Percentiles rank a stretch among this genome's conserved stretches.
Evolutionary conservation across 2,329 filamentous ascomycete species (phyloP).

Genomic region (Domatiomyces catenatus): DNA sequence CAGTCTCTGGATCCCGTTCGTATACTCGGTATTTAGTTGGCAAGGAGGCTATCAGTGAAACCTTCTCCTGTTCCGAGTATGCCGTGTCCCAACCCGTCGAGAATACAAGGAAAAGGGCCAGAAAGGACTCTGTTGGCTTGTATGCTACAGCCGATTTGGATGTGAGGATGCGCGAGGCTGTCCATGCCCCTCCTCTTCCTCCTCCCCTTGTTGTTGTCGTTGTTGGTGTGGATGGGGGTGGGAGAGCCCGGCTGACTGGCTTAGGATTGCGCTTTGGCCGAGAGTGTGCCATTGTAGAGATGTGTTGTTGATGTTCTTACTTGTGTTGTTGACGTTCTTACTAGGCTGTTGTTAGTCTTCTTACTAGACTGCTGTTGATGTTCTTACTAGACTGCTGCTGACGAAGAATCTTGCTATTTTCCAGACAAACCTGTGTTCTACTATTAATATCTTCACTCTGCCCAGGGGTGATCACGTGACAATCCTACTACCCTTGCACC

Average conservation of each 20-base stretch:
- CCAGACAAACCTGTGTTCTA: neutral
- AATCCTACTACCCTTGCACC: too few species aligned
- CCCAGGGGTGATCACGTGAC: neutral
- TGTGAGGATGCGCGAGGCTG: constrained; percentile 9
- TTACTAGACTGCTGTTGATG: neutral
- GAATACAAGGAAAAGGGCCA: constrained; percentile 10
- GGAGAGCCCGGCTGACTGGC: neutral
- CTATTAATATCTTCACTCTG: neutral
- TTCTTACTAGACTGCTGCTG: neutral
- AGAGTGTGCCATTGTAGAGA: neutral
- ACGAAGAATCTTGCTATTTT: neutral
- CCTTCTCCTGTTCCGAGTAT: constrained; percentile 14
- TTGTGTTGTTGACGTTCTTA: neutral
- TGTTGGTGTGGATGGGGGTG: neutral
- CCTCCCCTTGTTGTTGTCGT: neutral
- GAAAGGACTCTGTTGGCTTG: constrained; percentile 7
- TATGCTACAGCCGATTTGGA: constrained; percentile 9
- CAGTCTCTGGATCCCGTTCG: constrained; percentile 4
- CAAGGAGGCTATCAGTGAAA: constrained; percentile 10
- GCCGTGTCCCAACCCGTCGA: constrained; percentile 9
- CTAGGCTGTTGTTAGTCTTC: neutral
- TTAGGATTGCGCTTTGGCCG: neutral
- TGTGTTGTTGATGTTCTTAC: neutral
- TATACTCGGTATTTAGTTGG: constrained; percentile 8
- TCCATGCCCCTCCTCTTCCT: constrained; percentile 8